Evolutionary conservation across 192 early-diverging fungal genomes (phyloP), one percentile per base, ranked within the genome.

Genomic region (Rhizophagus sp.): DNA sequence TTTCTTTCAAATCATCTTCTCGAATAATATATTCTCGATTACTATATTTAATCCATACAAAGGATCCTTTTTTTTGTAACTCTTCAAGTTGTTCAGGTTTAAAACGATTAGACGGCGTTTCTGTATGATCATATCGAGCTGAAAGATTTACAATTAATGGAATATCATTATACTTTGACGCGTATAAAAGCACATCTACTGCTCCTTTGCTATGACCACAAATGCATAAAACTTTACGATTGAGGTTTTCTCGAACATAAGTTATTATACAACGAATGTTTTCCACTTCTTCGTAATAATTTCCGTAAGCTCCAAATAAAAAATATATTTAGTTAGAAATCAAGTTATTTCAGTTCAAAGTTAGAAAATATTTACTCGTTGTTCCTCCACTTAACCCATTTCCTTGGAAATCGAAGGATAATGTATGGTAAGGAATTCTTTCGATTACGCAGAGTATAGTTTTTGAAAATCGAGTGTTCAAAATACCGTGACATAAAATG

Each of bases 131-230:
- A 74, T 84, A 91, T 27, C 90, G 84, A 36, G 83, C 88, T 13
- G 88, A 85, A 22, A 91, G 57, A 25, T 79, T 82, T 8, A 91
- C 52, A 24, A 91, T 27, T 6, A 88, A 68, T 39, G 81, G 83
- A 19, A 87, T 61, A 25, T 76, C 63, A 27, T 76, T 57, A 65
- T 88, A 84, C 24, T 84, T 84, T 77, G 78, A 79, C 2, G 87
- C 86, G 81, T 87, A 90, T 36, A 88, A 77, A 44, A 90, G 81
- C 76, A 87, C 81, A 49, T 80, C 85, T 6, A 84, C 83, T 6
- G 83, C 88, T 24, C 89, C 90, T 75, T 90, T 91, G 22, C 88
- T 89, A 68, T 90, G 90, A 0, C 88, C 90, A 10, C 87, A 44
- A 3, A 88, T 79, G 7, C 84, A 86, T 17, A 81, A 22, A 22